Percentiles rank a stretch among this genome's conserved stretches.
Evolutionary conservation across 306 rosid species (phyloP).

Genomic region (Heteromeles arbutifolia): DNA sequence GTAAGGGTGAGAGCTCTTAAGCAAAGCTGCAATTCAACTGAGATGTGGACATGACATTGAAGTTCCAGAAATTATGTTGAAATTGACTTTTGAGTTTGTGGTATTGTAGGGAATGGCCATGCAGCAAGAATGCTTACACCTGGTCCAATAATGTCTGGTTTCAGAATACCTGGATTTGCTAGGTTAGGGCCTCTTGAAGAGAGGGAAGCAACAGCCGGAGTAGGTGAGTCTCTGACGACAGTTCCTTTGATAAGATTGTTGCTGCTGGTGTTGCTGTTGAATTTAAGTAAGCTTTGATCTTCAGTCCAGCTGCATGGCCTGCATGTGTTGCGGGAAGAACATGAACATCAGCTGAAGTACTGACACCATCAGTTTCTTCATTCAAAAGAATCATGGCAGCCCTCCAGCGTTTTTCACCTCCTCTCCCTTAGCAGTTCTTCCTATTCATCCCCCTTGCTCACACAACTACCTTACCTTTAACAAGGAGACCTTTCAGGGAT

Average conservation of each 20-base stretch:
- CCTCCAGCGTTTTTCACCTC: constrained; percentile 65
- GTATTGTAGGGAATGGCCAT: constrained; percentile 53
- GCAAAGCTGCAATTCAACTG: constrained; percentile 70
- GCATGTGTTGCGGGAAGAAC: constrained; percentile 59
- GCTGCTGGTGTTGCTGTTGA: constrained; percentile 33
- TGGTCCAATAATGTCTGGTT: constrained; percentile 71
- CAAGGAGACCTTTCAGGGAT: constrained; percentile 31
- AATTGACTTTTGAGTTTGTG: constrained; percentile 35
- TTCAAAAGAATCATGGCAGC: constrained; percentile 62
- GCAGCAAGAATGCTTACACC: constrained; percentile 62
- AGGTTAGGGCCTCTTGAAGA: constrained; percentile 72
- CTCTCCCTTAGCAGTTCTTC: constrained; percentile 46
- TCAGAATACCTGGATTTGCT: constrained; percentile 63
- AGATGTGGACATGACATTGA: constrained; percentile 88
- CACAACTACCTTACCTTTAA: constrained; percentile 52
- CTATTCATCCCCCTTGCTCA: constrained; percentile 55
- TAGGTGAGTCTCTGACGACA: constrained; percentile 30
- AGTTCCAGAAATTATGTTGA: constrained; percentile 66
- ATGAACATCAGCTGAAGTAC: constrained; percentile 50
- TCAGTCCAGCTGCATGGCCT: neutral
- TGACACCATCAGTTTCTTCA: constrained; percentile 34
- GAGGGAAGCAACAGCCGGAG: constrained; percentile 55
- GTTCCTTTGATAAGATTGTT: constrained; percentile 57
- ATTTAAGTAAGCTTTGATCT: too few relatives aligned
- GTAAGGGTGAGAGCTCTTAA: constrained; percentile 63